Evolutionary conservation across 768 basidiomycete species (phyloP).

Genomic region (Kwoniella dendrophila): DNA sequence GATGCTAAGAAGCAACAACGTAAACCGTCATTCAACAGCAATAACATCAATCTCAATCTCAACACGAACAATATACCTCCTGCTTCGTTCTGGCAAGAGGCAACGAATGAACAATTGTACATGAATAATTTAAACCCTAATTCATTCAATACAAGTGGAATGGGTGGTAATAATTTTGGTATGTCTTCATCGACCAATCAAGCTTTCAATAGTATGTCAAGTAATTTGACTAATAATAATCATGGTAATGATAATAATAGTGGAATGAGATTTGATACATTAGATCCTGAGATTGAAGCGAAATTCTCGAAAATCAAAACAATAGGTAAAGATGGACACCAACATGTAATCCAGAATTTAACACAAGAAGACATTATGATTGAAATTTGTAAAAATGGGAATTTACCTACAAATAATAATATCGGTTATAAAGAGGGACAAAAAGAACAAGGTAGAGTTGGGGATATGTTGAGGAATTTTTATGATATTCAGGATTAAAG

Average conservation of each 20-base stretch:
- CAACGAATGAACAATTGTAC: background rate
- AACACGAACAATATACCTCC: background rate
- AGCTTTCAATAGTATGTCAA: no score
- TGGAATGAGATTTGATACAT: background rate
- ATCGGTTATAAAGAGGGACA: constrained; percentile 3
- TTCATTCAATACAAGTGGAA: background rate
- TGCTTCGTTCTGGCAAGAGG: background rate
- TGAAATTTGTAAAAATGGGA: constrained; percentile 2
- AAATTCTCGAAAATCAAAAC: background rate
- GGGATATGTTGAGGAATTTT: constrained; percentile 1
- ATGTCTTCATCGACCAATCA: background rate
- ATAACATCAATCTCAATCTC: background rate
- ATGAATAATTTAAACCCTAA: no score
- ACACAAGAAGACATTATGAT: constrained; percentile 8
- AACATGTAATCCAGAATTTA: constrained; percentile 1
- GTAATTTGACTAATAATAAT: no score
- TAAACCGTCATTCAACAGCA: background rate
- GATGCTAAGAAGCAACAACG: background rate
- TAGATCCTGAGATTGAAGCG: background rate
- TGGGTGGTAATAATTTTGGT: background rate
- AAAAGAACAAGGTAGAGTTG: constrained; percentile 1
- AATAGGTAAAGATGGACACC: constrained; percentile 8
- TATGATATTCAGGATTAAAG: no score
- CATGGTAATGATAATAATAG: background rate
- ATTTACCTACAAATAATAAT: background rate